Evolutionary conservation across 192 early-diverging fungal genomes (phyloP).

Genomic region (Diversispora epigaea): DNA sequence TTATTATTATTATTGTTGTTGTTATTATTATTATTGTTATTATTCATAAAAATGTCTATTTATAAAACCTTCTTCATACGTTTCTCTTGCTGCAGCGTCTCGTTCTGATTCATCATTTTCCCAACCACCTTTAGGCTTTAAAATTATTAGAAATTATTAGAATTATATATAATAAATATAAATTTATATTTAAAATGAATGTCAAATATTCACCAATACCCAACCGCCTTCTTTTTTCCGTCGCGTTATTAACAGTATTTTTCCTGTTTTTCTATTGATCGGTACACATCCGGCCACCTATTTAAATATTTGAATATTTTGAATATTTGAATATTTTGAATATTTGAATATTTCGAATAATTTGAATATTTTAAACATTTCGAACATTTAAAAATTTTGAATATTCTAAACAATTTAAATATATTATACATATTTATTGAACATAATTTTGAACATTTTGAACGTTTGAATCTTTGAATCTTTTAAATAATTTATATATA

Average conservation of each 20-base stretch:
- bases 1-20: background rate
- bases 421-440: too few species aligned
- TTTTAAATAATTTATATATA: too few species aligned
- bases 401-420: too few species aligned
- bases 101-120: conserved; percentile 59
- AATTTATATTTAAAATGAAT: background rate
- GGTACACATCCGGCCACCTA: conserved; percentile 61
- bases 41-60: background rate
- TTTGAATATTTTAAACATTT: too few species aligned
- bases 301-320: too few species aligned
- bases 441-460: too few species aligned
- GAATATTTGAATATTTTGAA: too few species aligned
- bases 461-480: too few species aligned
- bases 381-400: too few species aligned
- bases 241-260: conserved; percentile 53
- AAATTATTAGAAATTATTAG: background rate
- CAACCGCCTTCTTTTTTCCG: conserved; percentile 47
- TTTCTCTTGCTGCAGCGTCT: conserved; percentile 58
- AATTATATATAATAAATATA: conserved; percentile 7
- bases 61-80: conserved; percentile 59
- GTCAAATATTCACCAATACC: conserved; percentile 44
- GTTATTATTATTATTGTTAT: background rate
- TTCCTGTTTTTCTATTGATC: conserved; percentile 45
- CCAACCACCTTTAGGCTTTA: conserved; percentile 64
- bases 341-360: too few species aligned